A percentile compares a stretch with the other conserved stretches of the same genome.
Conservation (phyloP, 257 asterid genomes). For the Salvia splendens region DNA sequence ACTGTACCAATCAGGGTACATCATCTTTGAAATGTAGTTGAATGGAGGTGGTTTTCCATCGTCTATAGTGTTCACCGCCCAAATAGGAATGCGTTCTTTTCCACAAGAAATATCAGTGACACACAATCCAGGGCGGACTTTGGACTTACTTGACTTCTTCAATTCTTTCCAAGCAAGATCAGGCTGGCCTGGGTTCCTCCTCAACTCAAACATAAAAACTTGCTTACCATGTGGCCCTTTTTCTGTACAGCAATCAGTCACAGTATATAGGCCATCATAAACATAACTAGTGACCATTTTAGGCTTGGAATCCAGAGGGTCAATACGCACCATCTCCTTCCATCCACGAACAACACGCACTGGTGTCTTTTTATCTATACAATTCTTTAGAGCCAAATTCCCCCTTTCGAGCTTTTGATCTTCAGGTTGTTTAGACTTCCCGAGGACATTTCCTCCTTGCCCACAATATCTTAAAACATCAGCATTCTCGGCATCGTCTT, state of each 20-base stretch:
- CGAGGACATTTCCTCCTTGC: slow-evolving; percentile 68
- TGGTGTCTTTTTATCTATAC: slow-evolving; percentile 53
- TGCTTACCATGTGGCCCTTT: slow-evolving; percentile 57
- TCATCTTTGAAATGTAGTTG: slow-evolving; percentile 56
- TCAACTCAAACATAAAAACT: slow-evolving; percentile 75
- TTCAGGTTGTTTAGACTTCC: slow-evolving; percentile 55
- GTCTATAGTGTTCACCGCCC: slow-evolving; percentile 62
- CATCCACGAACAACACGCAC: slow-evolving; percentile 86
- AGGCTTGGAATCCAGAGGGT: slow-evolving; percentile 48
- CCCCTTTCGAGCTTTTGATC: slow-evolving; percentile 90
- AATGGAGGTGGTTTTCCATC: slow-evolving; percentile 61
- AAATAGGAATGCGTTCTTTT: slow-evolving; percentile 51
- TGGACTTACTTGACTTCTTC: slow-evolving; percentile 47
- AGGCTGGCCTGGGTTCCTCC: slow-evolving; percentile 74
- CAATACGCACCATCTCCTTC: slow-evolving; percentile 48
- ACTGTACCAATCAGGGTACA: slow-evolving; percentile 57
- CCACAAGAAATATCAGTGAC: slow-evolving; percentile 67
- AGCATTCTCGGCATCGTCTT: slow-evolving; percentile 59
- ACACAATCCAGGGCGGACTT: slow-evolving; percentile 55
- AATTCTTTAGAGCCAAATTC: slow-evolving; percentile 68
- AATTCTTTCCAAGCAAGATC: slow-evolving; percentile 78
- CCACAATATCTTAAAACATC: slow-evolving; percentile 74
- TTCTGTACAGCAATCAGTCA: slow-evolving; percentile 52
- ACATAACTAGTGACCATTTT: slow-evolving; percentile 59
- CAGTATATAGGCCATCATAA: slow-evolving; percentile 82